Conservation (phyloP, 176 grass and related monocot genomes). For the Phyllostachys edulis region DNA sequence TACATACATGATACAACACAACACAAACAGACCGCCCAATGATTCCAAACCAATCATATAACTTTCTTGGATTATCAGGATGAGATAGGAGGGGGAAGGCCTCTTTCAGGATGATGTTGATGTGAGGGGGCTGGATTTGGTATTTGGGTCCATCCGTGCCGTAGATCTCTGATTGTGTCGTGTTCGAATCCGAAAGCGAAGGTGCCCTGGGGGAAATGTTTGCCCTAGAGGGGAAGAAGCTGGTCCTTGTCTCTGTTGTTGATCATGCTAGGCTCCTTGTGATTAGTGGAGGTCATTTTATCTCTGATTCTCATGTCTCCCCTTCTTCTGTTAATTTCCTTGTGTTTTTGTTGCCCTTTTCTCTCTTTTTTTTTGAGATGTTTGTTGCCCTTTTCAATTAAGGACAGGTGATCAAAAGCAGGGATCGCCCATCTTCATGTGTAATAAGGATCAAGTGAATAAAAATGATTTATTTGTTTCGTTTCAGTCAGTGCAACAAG, state of each 20-base stretch:
- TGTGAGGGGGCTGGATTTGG: conserved; percentile 31
- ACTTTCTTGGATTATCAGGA: conserved; percentile 38
- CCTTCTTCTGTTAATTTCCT: not conserved
- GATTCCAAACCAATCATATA: conserved; percentile 40
- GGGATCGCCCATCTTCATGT: conserved; percentile 17
- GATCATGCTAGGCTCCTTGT: conserved; percentile 30
- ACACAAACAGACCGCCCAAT: conserved; percentile 23
- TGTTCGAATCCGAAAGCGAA: conserved; percentile 10
- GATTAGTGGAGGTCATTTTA: conserved; percentile 22
- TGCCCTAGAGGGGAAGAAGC: conserved; percentile 17
- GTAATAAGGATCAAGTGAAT: conserved; percentile 47
- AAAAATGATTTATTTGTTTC: conserved; percentile 25
- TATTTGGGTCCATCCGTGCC: conserved; percentile 31
- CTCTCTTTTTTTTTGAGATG: not conserved
- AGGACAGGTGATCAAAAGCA: conserved; percentile 41
- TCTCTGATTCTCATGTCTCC: conserved; percentile 9
- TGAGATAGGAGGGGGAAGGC: not conserved
- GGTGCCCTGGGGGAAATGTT: not conserved
- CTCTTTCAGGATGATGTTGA: conserved; percentile 33
- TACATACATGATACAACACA: conserved; percentile 32
- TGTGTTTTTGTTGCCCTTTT: not conserved
- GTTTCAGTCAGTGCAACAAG: not conserved
- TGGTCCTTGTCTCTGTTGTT: conserved; percentile 16
- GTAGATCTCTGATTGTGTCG: conserved; percentile 19
- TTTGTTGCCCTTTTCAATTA: not conserved